Conservation (phyloP, 225 moss, liverwort and hornwort genomes). For the Physcomitrium patens region DNA sequence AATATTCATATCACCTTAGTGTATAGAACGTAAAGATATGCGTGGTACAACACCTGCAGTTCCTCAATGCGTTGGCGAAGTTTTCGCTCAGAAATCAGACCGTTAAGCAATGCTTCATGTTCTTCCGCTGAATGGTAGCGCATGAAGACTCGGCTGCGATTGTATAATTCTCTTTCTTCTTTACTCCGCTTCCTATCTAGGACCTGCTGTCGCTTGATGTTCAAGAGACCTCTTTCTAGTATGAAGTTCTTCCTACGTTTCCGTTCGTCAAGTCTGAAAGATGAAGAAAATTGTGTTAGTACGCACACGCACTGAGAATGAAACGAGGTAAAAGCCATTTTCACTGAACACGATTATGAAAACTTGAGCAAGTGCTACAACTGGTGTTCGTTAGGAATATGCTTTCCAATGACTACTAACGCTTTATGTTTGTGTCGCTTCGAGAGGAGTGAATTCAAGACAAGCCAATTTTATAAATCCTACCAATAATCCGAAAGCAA, state of each 20-base stretch:
- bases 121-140: constrained; percentile 92
- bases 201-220: constrained; percentile 75
- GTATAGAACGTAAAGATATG: constrained; percentile 7
- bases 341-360: neutral
- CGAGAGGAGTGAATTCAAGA: neutral
- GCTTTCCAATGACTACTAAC: constrained; percentile 6
- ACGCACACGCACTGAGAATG: neutral
- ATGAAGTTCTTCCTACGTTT: constrained; percentile 91
- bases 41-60: constrained; percentile 69
- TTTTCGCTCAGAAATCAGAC: constrained; percentile 77
- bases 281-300: constrained; percentile 22
- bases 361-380: constrained; percentile 21
- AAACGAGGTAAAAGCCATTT: constrained; percentile 4
- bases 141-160: constrained; percentile 78
- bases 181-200: constrained; percentile 81
- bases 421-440: constrained; percentile 10
- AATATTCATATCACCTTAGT: neutral
- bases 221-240: constrained; percentile 80
- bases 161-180: constrained; percentile 92
- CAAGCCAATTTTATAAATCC: neutral
- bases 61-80: constrained; percentile 93
- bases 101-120: constrained; percentile 80
- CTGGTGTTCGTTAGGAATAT: neutral
- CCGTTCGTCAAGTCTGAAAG: constrained; percentile 85
- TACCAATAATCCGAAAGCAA: constrained; percentile 11